These are phyloP conservation scores for Hypomontagnella monticulosa DNA, from an alignment of 495 filamentous ascomycete species.

Conservation along the genomic window DNA sequence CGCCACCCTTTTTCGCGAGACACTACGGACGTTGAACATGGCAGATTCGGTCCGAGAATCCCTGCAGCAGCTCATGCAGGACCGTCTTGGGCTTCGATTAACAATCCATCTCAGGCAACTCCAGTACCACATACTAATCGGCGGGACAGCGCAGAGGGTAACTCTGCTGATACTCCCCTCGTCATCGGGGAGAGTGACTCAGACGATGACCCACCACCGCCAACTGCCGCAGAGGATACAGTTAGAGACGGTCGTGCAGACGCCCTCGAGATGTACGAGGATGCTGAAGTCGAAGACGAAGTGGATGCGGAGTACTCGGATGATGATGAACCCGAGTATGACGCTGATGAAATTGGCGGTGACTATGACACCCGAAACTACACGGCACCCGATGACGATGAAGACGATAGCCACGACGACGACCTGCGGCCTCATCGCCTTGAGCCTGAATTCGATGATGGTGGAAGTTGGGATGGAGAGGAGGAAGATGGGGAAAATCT, in stretches of 20 bases:
- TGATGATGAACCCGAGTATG: conserved; percentile 51
- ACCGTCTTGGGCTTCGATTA: conserved; percentile 32
- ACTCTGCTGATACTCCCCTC: conserved; percentile 39
- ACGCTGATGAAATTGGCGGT: conserved; percentile 43
- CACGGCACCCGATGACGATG: conserved; percentile 47
- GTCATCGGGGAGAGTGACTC: conserved; percentile 43
- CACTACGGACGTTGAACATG: conserved; percentile 16
- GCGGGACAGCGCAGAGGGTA: conserved; percentile 30
- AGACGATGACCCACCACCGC: conserved; percentile 30
- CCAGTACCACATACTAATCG: conserved; percentile 24
- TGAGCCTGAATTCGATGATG: conserved; percentile 44
- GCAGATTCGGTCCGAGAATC: not conserved
- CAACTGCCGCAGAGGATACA: conserved; percentile 32
- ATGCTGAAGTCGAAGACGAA: conserved; percentile 41
- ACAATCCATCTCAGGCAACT: conserved; percentile 29
- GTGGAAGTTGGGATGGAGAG: conserved; percentile 44
- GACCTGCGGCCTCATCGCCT: conserved; percentile 33
- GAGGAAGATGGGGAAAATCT: conserved; percentile 41
- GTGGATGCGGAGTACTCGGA: conserved; percentile 46
- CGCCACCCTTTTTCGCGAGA: conserved; percentile 19
- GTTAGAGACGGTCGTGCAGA: conserved; percentile 31
- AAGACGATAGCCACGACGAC: conserved; percentile 50
- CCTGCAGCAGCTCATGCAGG: not conserved
- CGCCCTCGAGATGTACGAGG: conserved; percentile 41
- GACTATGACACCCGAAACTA: conserved; percentile 47